These are phyloP conservation scores for Allium cepa DNA, from an alignment of 106 monocot genomes.

Conservation along the genomic window DNA sequence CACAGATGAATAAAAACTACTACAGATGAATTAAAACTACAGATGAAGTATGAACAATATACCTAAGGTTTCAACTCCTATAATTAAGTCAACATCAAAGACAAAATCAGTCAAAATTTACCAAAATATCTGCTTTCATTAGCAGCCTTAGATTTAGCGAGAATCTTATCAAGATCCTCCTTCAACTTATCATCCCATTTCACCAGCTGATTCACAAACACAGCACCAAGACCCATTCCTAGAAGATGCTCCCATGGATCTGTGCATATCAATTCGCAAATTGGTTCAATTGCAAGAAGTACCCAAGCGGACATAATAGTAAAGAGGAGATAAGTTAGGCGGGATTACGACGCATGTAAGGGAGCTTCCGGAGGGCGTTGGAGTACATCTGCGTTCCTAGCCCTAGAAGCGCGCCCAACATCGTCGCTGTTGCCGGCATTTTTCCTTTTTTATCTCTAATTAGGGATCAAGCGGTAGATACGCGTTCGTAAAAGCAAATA, in stretches of 20 bases:
- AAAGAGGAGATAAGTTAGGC: background rate
- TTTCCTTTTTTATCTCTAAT: background rate
- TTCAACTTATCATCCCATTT: constrained; percentile 82
- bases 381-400: constrained; percentile 89
- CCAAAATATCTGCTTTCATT: constrained; percentile 92
- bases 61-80: too few relatives aligned
- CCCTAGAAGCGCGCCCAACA: constrained; percentile 67
- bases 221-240: constrained; percentile 81
- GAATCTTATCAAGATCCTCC: constrained; percentile 81
- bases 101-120: constrained; percentile 4
- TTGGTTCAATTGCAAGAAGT: background rate
- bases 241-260: constrained; percentile 98
- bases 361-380: constrained; percentile 96
- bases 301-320: background rate
- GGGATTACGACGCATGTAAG: constrained; percentile 75
- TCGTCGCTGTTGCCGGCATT: constrained; percentile 81
- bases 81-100: too few relatives aligned
- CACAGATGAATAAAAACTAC: too few relatives aligned
- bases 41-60: too few relatives aligned
- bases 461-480: too few relatives aligned
- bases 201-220: constrained; percentile 83
- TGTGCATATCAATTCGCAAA: constrained; percentile 11
- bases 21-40: too few relatives aligned
- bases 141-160: constrained; percentile 75
- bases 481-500: too few relatives aligned